Percentiles rank a stretch among this genome's conserved stretches.
Conservation (phyloP, 805 yeast genomes). For the Wickerhamiella siamensis region DNA sequence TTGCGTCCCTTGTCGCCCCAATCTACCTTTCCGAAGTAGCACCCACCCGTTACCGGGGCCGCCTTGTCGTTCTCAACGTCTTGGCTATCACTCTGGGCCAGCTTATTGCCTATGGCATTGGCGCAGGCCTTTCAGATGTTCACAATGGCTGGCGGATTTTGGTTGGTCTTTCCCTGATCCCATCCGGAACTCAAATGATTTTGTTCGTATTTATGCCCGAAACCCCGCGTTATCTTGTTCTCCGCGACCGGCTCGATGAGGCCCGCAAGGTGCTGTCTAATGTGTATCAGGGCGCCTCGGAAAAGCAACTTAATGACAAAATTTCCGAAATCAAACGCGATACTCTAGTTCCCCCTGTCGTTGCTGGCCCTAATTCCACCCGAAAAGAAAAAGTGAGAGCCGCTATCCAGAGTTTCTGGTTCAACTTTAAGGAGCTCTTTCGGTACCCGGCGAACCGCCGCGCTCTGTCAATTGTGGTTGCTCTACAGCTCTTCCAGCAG, state of each 20-base stretch:
- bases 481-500: constrained; percentile 91
- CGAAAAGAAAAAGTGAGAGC: constrained; percentile 10
- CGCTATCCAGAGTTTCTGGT: constrained; percentile 19
- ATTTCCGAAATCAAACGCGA: constrained; percentile 36
- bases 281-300: constrained; percentile 50
- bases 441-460: constrained; percentile 49
- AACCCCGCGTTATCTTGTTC: constrained; percentile 81
- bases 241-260: constrained; percentile 46
- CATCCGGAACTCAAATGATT: constrained; percentile 63
- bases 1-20: constrained; percentile 90
- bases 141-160: constrained; percentile 84
- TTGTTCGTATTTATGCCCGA: constrained; percentile 83
- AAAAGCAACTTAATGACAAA: constrained; percentile 48
- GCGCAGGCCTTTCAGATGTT: constrained; percentile 48
- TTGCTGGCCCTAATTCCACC: constrained; percentile 13
- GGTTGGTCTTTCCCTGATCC: constrained; percentile 82
- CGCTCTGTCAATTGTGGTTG: constrained; percentile 82
- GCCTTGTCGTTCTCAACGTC: constrained; percentile 77
- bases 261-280: constrained; percentile 54
- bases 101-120: constrained; percentile 70
- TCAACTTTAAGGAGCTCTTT: constrained; percentile 23
- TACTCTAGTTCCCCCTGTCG: constrained; percentile 17
- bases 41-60: constrained; percentile 81
- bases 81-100: constrained; percentile 92
- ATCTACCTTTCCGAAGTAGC: constrained; percentile 84